phyloP scores from a whole-genome alignment of 192 early-diverging fungal species.

The Coemansia sp. region DNA sequence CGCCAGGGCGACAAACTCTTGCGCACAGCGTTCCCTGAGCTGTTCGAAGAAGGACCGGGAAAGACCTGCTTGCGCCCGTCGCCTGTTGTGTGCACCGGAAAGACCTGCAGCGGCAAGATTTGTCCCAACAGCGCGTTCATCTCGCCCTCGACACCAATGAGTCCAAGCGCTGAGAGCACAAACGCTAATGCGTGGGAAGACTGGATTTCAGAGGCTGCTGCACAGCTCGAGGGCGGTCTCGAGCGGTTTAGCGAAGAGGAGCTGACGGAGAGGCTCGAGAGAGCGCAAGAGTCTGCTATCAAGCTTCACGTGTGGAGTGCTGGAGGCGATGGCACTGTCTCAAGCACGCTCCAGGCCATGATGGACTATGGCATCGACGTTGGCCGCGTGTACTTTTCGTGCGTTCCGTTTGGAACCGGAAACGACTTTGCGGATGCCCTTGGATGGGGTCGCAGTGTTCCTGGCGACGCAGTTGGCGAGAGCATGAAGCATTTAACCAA shows the following conservation, averaged over 20 bases:
- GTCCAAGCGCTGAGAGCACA: conserved; percentile 2
- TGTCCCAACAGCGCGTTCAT: neutral
- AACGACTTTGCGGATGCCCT: conserved; percentile 75
- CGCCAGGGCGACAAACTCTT: conserved; percentile 51
- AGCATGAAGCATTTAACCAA: conserved; percentile 60
- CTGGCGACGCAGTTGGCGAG: conserved; percentile 60
- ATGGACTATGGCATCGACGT: conserved; percentile 63
- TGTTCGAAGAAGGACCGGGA: conserved; percentile 23
- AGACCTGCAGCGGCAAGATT: conserved; percentile 6
- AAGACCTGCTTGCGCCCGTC: conserved; percentile 26
- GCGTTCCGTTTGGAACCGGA: conserved; percentile 75
- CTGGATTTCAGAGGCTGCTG: conserved; percentile 46
- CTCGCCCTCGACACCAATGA: neutral
- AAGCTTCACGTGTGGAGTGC: conserved; percentile 77
- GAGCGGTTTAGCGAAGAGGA: conserved; percentile 35
- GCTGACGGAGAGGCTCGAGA: conserved; percentile 32
- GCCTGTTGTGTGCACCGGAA: conserved; percentile 20
- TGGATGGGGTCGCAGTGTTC: conserved; percentile 73
- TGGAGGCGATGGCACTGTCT: conserved; percentile 76
- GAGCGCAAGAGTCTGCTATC: conserved; percentile 47
- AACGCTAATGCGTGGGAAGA: conserved; percentile 32
- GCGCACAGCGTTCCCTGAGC: conserved; percentile 49
- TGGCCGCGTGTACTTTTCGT: conserved; percentile 67
- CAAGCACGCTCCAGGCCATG: conserved; percentile 65
- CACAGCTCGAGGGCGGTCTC: conserved; percentile 39